Evolutionary conservation across 225 moss, liverwort and hornwort genomes (phyloP), one percentile per base, ranked within the genome.

Genomic region (Asterella californica): DNA sequence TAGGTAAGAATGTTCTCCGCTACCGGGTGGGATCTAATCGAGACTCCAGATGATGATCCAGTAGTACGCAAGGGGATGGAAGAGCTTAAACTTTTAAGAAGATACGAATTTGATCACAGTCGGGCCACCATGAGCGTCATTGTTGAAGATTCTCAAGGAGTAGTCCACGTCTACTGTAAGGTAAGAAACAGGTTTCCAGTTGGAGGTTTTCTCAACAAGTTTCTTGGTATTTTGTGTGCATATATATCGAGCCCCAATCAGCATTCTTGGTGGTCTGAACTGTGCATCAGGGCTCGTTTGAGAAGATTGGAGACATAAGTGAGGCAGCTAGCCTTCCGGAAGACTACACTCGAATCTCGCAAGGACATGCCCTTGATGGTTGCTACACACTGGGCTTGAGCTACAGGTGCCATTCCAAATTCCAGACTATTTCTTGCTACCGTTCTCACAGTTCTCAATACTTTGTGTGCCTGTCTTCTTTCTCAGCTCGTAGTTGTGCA

Each of bases 91-190:
- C 87, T 91, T 52, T 67, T 90, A 74, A 88, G 85, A 64, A 82
- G 87, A 29, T 87, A 90, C 76, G 85, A 88, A 78, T 91, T 91
- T 82, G 90, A 91, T 78, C 91, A 91, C 76, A 66, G 87, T 61
- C 88, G 85, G 61, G 88, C 91, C 68, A 91, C 91, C 55, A 90
- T 90, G 91, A 91, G 90, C 88, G 91, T 88, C 46, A 90, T 91
- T 49, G 76, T 90, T 50, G 84, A 84, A 85, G 90, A 90, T 83
- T 63, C 55, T 33, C 34, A 75, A 74, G 88, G 91, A 50, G 88
- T 82, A 79, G 85, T 86, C 82, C 91, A 90, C 78, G 85, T 90
- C 73, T 91, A 88, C 55, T 90, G 90, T 75, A 91, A 91, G 85
- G 90, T 90, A 72, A 32, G 12, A 38, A 15, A 19, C n/a, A 10